phyloP scores from a whole-genome alignment of 305 asterid genomes.

The Plantago coronopus region DNA sequence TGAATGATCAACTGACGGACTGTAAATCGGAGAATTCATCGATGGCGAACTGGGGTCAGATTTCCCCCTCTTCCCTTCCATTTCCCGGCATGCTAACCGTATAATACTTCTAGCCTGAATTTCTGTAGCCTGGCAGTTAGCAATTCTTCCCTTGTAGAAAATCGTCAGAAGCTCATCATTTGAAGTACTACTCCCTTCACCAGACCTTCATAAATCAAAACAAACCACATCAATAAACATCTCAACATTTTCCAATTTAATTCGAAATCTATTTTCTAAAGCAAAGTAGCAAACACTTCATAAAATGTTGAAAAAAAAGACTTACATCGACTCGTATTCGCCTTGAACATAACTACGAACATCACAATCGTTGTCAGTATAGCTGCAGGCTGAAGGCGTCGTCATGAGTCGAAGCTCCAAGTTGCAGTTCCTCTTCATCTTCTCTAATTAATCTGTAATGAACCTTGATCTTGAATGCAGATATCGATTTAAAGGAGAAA shows the following conservation, averaged over 20 bases:
- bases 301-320: neutral
- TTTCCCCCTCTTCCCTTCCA: conserved; percentile 17
- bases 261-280: too few relatives aligned
- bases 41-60: conserved; percentile 16
- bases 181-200: conserved; percentile 15
- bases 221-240: too few relatives aligned
- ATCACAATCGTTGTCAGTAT: conserved; percentile 4
- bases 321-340: neutral
- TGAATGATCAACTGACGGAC: conserved; percentile 26
- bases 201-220: conserved; percentile 19
- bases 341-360: neutral
- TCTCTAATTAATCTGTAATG: too few relatives aligned
- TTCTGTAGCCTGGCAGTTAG: conserved; percentile 37
- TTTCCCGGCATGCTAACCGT: conserved; percentile 36
- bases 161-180: conserved; percentile 31
- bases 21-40: conserved; percentile 13
- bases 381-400: conserved; percentile 11
- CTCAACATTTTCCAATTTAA: too few relatives aligned
- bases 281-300: too few relatives aligned
- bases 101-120: conserved; percentile 49
- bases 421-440: conserved; percentile 36
- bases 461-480: too few relatives aligned
- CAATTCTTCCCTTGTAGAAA: conserved; percentile 38
- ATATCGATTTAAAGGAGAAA: too few relatives aligned
- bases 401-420: conserved; percentile 41